These are phyloP conservation scores for Penicillium sp. DNA, from an alignment of 2,329 filamentous ascomycete genomes.

Conservation along the genomic window DNA sequence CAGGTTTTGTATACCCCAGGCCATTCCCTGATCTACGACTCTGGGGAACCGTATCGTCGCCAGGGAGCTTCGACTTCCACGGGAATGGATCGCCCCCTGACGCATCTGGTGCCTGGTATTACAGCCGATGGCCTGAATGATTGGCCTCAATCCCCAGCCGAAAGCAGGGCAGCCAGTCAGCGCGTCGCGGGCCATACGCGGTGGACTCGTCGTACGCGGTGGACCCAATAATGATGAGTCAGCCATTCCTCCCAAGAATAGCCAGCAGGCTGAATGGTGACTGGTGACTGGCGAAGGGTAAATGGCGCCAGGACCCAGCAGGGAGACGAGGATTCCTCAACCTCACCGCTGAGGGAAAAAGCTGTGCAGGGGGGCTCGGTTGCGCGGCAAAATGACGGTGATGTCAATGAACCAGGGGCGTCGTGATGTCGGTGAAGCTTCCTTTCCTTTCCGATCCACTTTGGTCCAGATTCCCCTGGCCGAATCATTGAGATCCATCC, in stretches of 20 bases:
- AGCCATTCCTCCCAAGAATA: slow-evolving; percentile 29
- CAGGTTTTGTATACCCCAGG: slow-evolving; percentile 28
- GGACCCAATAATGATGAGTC: slow-evolving; percentile 29
- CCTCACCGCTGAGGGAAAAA: slow-evolving; percentile 16
- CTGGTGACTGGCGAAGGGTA: background rate
- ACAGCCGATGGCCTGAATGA: slow-evolving; percentile 7
- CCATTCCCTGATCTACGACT: slow-evolving; percentile 32
- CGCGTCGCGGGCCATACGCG: background rate
- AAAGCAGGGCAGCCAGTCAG: slow-evolving; percentile 30
- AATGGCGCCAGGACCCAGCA: slow-evolving; percentile 2
- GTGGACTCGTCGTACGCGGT: slow-evolving; percentile 5
- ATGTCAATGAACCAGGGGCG: slow-evolving; percentile 26
- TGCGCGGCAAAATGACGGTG: slow-evolving; percentile 11
- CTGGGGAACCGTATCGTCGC: slow-evolving; percentile 25
- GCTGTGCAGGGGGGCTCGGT: slow-evolving; percentile 8
- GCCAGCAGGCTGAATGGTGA: slow-evolving; percentile 1
- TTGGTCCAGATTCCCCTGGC: slow-evolving; percentile 19
- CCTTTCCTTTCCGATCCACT: slow-evolving; percentile 15
- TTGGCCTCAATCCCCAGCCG: slow-evolving; percentile 11
- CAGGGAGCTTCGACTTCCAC: slow-evolving; percentile 19
- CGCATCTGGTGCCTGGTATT: slow-evolving; percentile 31
- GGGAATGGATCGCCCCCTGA: slow-evolving; percentile 32
- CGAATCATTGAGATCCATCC: slow-evolving; percentile 11
- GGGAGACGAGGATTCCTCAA: slow-evolving; percentile 19
- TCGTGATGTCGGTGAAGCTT: slow-evolving; percentile 14